Percentiles rank a stretch among this genome's conserved stretches.
Evolutionary conservation across 2,329 filamentous ascomycete genomes (phyloP).

Genomic region (Colletotrichum spaethianum): DNA sequence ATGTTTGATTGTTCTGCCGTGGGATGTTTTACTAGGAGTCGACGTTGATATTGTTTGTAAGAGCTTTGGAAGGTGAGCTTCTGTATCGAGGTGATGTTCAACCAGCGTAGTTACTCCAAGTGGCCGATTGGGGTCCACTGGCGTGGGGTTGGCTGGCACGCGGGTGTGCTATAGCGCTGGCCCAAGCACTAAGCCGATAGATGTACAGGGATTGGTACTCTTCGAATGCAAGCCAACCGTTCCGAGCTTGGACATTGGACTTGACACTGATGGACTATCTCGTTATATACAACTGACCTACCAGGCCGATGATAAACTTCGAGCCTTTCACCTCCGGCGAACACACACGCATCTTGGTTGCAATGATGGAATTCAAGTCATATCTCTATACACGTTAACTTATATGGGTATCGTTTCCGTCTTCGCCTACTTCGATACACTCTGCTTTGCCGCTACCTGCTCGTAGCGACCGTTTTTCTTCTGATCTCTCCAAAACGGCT

Average conservation of each 20-base stretch:
- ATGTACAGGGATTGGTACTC: not conserved
- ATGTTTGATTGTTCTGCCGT: not conserved
- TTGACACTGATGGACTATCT: not conserved
- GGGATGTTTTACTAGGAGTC: not conserved
- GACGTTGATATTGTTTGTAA: not conserved
- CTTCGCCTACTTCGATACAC: not conserved
- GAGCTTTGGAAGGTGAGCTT: not conserved
- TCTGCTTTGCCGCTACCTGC: conserved; percentile 12
- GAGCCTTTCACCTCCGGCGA: not conserved
- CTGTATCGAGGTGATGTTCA: conserved; percentile 17
- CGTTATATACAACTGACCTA: not conserved
- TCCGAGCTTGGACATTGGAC: not conserved
- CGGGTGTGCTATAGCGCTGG: conserved; percentile 5
- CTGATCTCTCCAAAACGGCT: conserved; percentile 37
- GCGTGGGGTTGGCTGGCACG: not conserved
- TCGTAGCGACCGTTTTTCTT: conserved; percentile 5
- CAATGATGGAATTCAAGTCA: not conserved
- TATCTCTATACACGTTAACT: not conserved
- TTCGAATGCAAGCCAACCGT: not conserved
- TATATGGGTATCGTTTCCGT: not conserved
- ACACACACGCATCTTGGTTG: not conserved
- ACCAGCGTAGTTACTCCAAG: not conserved
- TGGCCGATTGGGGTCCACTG: conserved; percentile 9
- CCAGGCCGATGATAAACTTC: not conserved
- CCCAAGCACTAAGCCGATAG: not conserved